Base-by-base conservation (phyloP, 257 asterid genomes). In the Linderniella brevidens region DNA sequence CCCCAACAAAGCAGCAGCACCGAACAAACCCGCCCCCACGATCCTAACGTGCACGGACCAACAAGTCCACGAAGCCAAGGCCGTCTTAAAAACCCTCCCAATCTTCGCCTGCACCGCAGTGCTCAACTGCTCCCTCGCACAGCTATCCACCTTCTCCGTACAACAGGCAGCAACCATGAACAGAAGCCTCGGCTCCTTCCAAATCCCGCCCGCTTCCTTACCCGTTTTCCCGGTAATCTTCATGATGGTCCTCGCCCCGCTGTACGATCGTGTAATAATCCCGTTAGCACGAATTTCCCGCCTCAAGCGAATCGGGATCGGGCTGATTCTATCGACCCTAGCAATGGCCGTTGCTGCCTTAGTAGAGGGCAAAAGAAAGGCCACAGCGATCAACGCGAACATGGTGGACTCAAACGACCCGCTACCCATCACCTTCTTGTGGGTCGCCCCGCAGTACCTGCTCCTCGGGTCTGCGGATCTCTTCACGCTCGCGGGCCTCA, bases 121-220 rank as follows among this genome's bases (percentile, higher is more conserved):
- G 71, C 83, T 88, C 49, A 88, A 80, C 60, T 67, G 84, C 46
- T 88, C 95, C 57, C 78, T 87, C 0, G 95, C 97, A 19, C 97
- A 88, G 43, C 95, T 88, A 41, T 72, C 93, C 46, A 88, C 97
- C 4, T 88, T 80, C 64, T 88, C 97, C 0, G 93, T 87, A 57
- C 87, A 83, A 37, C 97, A 87, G 68, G 95, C 97, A 3, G 92
- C 97, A 37, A 75, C 92, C 14, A 87, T 87, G 97, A 44, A 87
- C 76, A 83, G 86, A 9, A 64, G 67, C 8, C 66, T 88, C 13
- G 90, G 93, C 8, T 47, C 77, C 15, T 41, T 80, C 14, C 74
- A 64, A 19, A 74, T 88, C 67, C 97, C 95, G 0, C 97, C 97
- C 1, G 93, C 95, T 8, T 87, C 97, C 0, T 93, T 88, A 11